phyloP scores from a whole-genome alignment of 1,139 yeast genomes.

The Lodderomyces margitis region DNA sequence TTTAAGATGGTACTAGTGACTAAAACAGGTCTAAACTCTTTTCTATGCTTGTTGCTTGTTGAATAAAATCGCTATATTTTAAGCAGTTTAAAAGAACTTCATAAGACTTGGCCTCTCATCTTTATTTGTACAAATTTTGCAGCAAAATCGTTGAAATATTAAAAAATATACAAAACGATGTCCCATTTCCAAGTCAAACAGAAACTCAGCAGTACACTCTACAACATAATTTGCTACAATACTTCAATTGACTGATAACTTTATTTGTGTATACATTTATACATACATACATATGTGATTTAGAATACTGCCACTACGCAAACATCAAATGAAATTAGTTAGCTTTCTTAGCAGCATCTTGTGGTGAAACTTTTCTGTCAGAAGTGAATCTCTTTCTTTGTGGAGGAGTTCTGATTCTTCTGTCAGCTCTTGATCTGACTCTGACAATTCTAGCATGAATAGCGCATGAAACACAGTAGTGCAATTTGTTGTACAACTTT shows the following conservation, averaged over 20 bases:
- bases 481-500: constrained; percentile 98
- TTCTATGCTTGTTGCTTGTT: too few relatives aligned
- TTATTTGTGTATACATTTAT: background rate
- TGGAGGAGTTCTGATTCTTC: constrained; percentile 99
- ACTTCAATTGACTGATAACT: background rate
- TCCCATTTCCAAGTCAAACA: too few relatives aligned
- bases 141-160: too few relatives aligned
- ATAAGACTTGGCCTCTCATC: too few relatives aligned
- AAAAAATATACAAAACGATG: too few relatives aligned
- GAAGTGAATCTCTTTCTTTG: constrained; percentile 98
- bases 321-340: background rate
- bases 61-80: too few relatives aligned
- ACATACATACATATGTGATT: background rate
- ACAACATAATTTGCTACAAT: too few relatives aligned
- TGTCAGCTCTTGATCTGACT: constrained; percentile 98
- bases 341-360: constrained; percentile 97
- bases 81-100: too few relatives aligned
- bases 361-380: constrained; percentile 95
- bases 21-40: too few relatives aligned
- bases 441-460: constrained; percentile 99
- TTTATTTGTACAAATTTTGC: too few relatives aligned
- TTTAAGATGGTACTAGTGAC: too few relatives aligned
- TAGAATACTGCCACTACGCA: background rate
- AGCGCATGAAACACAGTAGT: constrained; percentile 99
- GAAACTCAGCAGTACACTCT: too few relatives aligned